These are phyloP conservation scores for Pythium monospermum DNA, from an alignment of 352 stramenopile genomes.

Conservation along the genomic window DNA sequence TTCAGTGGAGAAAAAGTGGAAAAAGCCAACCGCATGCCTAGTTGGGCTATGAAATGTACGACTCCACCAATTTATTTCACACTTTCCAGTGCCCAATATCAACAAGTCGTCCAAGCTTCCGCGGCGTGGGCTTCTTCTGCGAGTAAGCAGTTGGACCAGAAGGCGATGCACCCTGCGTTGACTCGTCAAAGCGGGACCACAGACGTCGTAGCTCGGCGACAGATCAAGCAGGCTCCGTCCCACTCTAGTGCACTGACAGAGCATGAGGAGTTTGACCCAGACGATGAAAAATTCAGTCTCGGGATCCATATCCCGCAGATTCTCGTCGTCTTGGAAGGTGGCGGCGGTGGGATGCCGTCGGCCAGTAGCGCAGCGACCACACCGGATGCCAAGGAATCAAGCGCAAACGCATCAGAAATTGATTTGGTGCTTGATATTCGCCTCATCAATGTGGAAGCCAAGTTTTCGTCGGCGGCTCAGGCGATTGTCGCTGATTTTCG, in stretches of 20 bases:
- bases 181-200: slow-evolving; percentile 10
- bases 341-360: slow-evolving; percentile 15
- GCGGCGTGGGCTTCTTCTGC: slow-evolving; percentile 40
- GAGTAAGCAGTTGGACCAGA: slow-evolving; percentile 8
- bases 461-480: slow-evolving; percentile 54
- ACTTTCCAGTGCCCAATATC: slow-evolving; percentile 58
- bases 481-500: slow-evolving; percentile 41
- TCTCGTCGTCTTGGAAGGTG: slow-evolving; percentile 54
- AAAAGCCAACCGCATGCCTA: slow-evolving; percentile 30
- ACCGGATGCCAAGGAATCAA: not conserved
- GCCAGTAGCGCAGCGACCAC: not conserved
- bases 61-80: slow-evolving; percentile 72
- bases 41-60: slow-evolving; percentile 60
- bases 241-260: too few relatives aligned
- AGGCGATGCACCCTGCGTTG: slow-evolving; percentile 7
- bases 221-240: not conserved
- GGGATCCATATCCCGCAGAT: slow-evolving; percentile 66
- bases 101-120: slow-evolving; percentile 61
- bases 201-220: too few relatives aligned
- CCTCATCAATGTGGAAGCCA: slow-evolving; percentile 54
- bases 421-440: slow-evolving; percentile 61
- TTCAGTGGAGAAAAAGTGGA: slow-evolving; percentile 57
- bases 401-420: slow-evolving; percentile 21
- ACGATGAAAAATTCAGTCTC: slow-evolving; percentile 59
- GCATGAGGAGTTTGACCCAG: slow-evolving; percentile 37